phyloP scores from a whole-genome alignment of 2,329 filamentous ascomycete species.

The Xylaria sp. region DNA sequence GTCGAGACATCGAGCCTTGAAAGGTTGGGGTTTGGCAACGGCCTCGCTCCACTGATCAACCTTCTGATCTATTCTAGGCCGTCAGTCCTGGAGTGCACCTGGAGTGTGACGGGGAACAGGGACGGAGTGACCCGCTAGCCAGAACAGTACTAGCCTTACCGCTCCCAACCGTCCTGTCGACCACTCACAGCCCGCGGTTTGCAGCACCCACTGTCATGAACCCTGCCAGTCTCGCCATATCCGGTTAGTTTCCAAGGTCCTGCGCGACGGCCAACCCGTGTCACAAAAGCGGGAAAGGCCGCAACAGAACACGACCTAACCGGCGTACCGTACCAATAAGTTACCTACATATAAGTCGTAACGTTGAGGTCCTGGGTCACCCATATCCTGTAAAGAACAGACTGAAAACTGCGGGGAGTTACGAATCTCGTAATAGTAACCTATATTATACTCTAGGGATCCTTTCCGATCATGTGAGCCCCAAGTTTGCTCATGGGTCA shows the following conservation, averaged over 20 bases:
- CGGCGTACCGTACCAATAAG: too few relatives aligned
- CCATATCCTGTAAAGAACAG: neutral
- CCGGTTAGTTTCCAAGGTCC: slow-evolving; percentile 3
- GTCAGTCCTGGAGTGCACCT: slow-evolving; percentile 14
- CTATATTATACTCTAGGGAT: slow-evolving; percentile 3
- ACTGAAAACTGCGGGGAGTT: neutral
- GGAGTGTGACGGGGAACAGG: slow-evolving; percentile 1
- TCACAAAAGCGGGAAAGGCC: slow-evolving; percentile 27
- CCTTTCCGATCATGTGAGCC: slow-evolving; percentile 15
- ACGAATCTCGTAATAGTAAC: neutral
- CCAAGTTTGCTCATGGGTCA: slow-evolving; percentile 1
- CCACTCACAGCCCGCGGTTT: slow-evolving; percentile 7
- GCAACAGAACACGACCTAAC: slow-evolving; percentile 7
- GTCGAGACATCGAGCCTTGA: slow-evolving; percentile 5
- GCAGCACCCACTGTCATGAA: neutral
- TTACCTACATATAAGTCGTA: too few relatives aligned
- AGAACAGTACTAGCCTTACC: slow-evolving; percentile 8
- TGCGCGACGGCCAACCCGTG: slow-evolving; percentile 1
- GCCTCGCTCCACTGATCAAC: slow-evolving; percentile 34
- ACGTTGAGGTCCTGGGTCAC: too few relatives aligned
- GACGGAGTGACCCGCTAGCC: slow-evolving; percentile 10
- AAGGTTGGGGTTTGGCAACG: slow-evolving; percentile 15
- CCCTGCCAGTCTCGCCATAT: slow-evolving; percentile 2
- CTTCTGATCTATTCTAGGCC: slow-evolving; percentile 32
- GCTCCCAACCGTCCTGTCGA: slow-evolving; percentile 6